Evolutionary conservation across 169 alveolate species (phyloP).

Genomic region (Plasmodium fragile): DNA sequence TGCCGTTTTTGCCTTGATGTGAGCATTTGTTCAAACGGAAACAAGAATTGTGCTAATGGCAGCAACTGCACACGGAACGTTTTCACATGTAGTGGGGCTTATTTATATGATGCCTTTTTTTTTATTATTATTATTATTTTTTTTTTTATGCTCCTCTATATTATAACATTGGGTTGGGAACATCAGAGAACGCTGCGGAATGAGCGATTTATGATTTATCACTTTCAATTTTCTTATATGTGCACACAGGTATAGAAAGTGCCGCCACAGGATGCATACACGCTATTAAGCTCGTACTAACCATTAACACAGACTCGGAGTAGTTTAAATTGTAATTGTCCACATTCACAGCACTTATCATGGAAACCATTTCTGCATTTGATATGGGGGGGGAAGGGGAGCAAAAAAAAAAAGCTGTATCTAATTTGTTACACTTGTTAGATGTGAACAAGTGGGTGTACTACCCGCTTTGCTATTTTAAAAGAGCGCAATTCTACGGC

Average conservation of each 20-base stretch:
- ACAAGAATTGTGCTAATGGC: not conserved
- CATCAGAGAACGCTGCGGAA: not conserved
- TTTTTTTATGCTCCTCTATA: not conserved
- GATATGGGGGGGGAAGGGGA: not conserved
- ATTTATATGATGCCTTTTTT: not conserved
- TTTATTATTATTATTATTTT: not conserved
- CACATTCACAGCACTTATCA: slow-evolving; percentile 28
- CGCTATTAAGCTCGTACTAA: not conserved
- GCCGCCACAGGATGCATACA: not conserved
- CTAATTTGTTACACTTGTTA: not conserved
- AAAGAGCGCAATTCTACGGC: not conserved
- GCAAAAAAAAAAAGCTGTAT: not conserved
- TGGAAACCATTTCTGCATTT: slow-evolving; percentile 49
- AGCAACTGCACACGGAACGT: not conserved
- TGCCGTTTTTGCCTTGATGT: not conserved
- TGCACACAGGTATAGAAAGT: not conserved
- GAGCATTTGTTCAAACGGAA: not conserved
- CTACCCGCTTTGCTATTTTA: not conserved
- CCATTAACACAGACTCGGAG: slow-evolving; percentile 56
- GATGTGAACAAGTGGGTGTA: not conserved
- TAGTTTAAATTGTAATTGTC: slow-evolving; percentile 56
- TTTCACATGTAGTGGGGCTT: not conserved
- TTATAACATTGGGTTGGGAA: not conserved
- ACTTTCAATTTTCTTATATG: not conserved
- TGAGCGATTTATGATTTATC: not conserved